These are phyloP conservation scores for Fusarium nurragi DNA, from an alignment of 2,329 filamentous ascomycete species.

Conservation along the genomic window DNA sequence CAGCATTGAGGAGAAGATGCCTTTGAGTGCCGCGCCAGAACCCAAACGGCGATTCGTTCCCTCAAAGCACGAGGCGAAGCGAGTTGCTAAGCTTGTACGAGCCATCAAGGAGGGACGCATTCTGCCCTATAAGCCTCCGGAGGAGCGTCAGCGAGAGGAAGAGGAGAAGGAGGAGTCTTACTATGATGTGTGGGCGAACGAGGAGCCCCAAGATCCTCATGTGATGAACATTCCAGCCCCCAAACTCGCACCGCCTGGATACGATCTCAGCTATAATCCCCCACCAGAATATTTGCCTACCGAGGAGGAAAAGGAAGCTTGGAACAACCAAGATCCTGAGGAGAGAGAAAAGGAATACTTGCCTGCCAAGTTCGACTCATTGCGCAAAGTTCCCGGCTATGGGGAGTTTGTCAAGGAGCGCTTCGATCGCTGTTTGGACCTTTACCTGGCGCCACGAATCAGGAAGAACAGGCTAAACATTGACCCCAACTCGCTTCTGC, in stretches of 20 bases:
- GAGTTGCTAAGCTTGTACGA: slow-evolving; percentile 95
- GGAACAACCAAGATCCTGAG: slow-evolving; percentile 88
- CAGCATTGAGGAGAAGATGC: slow-evolving; percentile 90
- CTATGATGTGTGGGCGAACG: slow-evolving; percentile 96
- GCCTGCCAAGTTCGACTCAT: slow-evolving; percentile 80
- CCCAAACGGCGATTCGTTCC: slow-evolving; percentile 95
- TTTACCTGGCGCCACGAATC: slow-evolving; percentile 93
- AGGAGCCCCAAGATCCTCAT: slow-evolving; percentile 82
- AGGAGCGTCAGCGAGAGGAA: slow-evolving; percentile 73
- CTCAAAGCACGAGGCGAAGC: slow-evolving; percentile 95
- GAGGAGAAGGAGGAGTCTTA: slow-evolving; percentile 75
- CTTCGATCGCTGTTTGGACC: slow-evolving; percentile 93
- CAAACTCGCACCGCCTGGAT: slow-evolving; percentile 90
- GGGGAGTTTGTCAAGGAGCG: slow-evolving; percentile 91
- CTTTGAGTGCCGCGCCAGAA: slow-evolving; percentile 91
- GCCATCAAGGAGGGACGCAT: slow-evolving; percentile 96
- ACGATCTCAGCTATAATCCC: slow-evolving; percentile 96
- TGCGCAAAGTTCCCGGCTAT: slow-evolving; percentile 93
- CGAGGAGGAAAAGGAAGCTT: slow-evolving; percentile 81
- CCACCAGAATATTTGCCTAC: slow-evolving; percentile 93
- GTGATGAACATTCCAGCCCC: slow-evolving; percentile 95
- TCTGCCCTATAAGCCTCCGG: slow-evolving; percentile 83
- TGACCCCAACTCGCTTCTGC: slow-evolving; percentile 89
- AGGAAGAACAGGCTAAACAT: slow-evolving; percentile 96
- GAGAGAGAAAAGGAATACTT: slow-evolving; percentile 91